phyloP scores from a whole-genome alignment of 2,329 filamentous ascomycete genomes.

The Penicillium hordei region DNA sequence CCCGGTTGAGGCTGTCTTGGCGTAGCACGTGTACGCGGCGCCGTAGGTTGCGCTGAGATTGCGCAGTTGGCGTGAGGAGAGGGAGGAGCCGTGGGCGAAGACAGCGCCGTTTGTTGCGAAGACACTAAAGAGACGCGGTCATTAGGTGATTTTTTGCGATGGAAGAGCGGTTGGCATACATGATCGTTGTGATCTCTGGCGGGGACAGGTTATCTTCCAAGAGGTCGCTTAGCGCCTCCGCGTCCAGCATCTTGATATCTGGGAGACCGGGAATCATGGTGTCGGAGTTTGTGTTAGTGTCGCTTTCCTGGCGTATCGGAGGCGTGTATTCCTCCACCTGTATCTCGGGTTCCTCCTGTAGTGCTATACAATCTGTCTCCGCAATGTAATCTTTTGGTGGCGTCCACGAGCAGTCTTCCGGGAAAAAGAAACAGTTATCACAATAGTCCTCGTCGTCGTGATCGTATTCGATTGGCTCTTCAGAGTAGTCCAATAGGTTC shows the following conservation, averaged over 20 bases:
- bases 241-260: conserved; percentile 46
- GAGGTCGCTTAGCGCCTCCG: conserved; percentile 42
- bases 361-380: conserved; percentile 22
- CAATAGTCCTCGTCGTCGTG: conserved; percentile 44
- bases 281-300: conserved; percentile 20
- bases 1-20: conserved; percentile 41
- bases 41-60: conserved; percentile 46
- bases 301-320: conserved; percentile 7
- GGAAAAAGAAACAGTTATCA: conserved; percentile 47
- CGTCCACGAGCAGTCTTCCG: conserved; percentile 44
- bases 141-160: background rate
- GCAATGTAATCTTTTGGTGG: conserved; percentile 34
- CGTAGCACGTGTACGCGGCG: conserved; percentile 46
- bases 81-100: conserved; percentile 44
- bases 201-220: conserved; percentile 45
- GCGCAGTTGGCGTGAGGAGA: conserved; percentile 42
- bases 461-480: conserved; percentile 46
- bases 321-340: conserved; percentile 16
- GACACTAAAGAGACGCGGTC: conserved; percentile 28
- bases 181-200: conserved; percentile 46
- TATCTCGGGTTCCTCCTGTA: conserved; percentile 8
- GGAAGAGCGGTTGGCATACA: conserved; percentile 28
- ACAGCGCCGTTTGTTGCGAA: conserved; percentile 47
- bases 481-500: conserved; percentile 41
- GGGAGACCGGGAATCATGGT: conserved; percentile 44